Evolutionary conservation across 805 yeast genomes (phyloP).

Genomic region (Kodamaea sagamina): DNA sequence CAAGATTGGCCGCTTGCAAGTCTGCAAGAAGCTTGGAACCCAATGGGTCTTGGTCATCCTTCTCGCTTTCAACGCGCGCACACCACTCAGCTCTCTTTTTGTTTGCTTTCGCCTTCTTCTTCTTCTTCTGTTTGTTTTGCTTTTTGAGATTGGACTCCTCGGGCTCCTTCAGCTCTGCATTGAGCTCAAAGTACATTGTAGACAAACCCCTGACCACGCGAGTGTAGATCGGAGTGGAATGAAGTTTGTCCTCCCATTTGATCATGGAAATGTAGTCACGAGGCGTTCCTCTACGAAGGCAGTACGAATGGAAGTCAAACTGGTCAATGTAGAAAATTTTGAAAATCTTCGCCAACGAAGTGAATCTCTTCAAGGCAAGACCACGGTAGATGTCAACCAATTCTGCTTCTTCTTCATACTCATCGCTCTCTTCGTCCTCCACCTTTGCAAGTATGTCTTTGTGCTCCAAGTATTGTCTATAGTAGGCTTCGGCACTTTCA

Average conservation of each 20-base stretch:
- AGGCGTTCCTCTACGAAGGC: conserved; percentile 88
- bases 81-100: conserved; percentile 59
- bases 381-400: conserved; percentile 55
- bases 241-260: conserved; percentile 79
- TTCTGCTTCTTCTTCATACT: conserved; percentile 38
- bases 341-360: conserved; percentile 65
- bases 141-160: conserved; percentile 22
- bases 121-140: conserved; percentile 54
- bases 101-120: conserved; percentile 49
- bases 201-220: conserved; percentile 70
- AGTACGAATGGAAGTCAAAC: conserved; percentile 90
- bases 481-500: conserved; percentile 83
- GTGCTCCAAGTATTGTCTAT: conserved; percentile 50
- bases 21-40: conserved; percentile 48
- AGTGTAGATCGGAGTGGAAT: conserved; percentile 66
- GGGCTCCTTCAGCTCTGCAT: conserved; percentile 27
- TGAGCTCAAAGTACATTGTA: conserved; percentile 50
- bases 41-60: conserved; percentile 59
- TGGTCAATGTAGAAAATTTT: conserved; percentile 79
- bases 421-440: conserved; percentile 29
- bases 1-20: conserved; percentile 34
- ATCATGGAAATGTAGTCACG: conserved; percentile 77
- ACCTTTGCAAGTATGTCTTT: conserved; percentile 21
- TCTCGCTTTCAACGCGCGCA: conserved; percentile 43
- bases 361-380: conserved; percentile 76